Evolutionary conservation across 2,329 filamentous ascomycete species (phyloP), one percentile per base, ranked within the genome.

Genomic region (Fusarium robinianum): DNA sequence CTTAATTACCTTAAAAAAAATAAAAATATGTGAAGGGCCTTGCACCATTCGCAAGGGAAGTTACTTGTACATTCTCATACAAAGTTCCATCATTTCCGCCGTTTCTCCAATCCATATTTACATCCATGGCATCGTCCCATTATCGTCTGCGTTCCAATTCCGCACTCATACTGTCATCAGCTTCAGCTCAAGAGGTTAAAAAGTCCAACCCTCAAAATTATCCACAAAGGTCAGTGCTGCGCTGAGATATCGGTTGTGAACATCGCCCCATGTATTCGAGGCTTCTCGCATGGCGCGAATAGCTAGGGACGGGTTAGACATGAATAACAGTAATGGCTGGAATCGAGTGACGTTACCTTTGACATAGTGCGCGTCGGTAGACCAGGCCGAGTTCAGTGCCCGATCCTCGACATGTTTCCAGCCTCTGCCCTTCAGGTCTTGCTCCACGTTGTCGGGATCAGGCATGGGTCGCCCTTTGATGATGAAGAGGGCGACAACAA

Each of bases 281-380:
- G 84, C 85, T 63, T 88, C 88, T 65, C 76, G 84, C 74, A 92
- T 85, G 3, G 88, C 82, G 29, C 89, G 80, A 38, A 91, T 72
- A 11, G 79, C 87, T 84, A 32, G 37, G 8, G 14, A n/a, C 7
- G 21, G 12, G 36, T 58, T 41, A 49, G 48, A 12, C 7, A 25
- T 8, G 21, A 22, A 8, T 14, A n/a, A n/a, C 6, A 5, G 15
- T 21, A 34, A 25, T n/a, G 23, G 17, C 12, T 12, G 8, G 19
- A 30, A 12, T 35, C 14, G 12, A 23, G 15, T 3, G 14, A 18
- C 54, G 73, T 65, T 69, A 83, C 87, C 83, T 72, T 96, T 95
- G 21, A 97, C 84, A 63, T 84, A 96, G 68, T 95, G 88, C 12
- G 88, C 79, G 69, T 97, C 90, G 2, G 78, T 81, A 8, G 81